A percentile compares a stretch with the other conserved stretches of the same genome.
These are phyloP conservation scores for Aspergillus campestris DNA, from an alignment of 495 filamentous ascomycete species.

Conservation along the genomic window DNA sequence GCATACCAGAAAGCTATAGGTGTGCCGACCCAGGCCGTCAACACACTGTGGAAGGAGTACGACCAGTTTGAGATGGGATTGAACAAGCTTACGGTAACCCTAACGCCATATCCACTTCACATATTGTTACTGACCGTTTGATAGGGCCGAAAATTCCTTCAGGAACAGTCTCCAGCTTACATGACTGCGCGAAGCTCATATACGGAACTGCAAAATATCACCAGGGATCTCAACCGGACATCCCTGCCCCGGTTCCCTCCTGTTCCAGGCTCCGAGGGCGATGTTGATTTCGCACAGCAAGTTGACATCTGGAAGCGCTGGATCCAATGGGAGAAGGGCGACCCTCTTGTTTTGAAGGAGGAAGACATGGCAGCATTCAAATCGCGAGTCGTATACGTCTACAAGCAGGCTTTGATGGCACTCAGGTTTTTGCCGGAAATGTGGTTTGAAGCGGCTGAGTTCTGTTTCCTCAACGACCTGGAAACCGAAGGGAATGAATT, in stretches of 20 bases:
- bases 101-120: background rate
- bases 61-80: slow-evolving; percentile 87
- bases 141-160: slow-evolving; percentile 83
- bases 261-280: slow-evolving; percentile 74
- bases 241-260: slow-evolving; percentile 77
- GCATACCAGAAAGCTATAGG: slow-evolving; percentile 83
- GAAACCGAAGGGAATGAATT: slow-evolving; percentile 66
- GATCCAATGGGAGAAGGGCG: slow-evolving; percentile 90
- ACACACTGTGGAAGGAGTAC: slow-evolving; percentile 91
- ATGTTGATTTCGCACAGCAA: slow-evolving; percentile 75
- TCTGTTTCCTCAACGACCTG: slow-evolving; percentile 73
- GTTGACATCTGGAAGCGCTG: slow-evolving; percentile 88
- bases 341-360: slow-evolving; percentile 73
- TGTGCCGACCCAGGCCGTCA: slow-evolving; percentile 71
- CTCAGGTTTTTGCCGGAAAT: slow-evolving; percentile 88
- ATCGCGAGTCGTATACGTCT: slow-evolving; percentile 74
- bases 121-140: background rate
- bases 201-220: slow-evolving; percentile 77
- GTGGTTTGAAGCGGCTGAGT: slow-evolving; percentile 92
- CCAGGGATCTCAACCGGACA: slow-evolving; percentile 64
- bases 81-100: slow-evolving; percentile 72
- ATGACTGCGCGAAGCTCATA: slow-evolving; percentile 87
- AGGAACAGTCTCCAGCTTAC: slow-evolving; percentile 83
- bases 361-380: slow-evolving; percentile 68
- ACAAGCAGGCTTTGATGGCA: slow-evolving; percentile 91